Percentiles rank a stretch among this genome's conserved stretches.
Conservation (phyloP, 768 basidiomycete species). For the Calvatia gigantea region DNA sequence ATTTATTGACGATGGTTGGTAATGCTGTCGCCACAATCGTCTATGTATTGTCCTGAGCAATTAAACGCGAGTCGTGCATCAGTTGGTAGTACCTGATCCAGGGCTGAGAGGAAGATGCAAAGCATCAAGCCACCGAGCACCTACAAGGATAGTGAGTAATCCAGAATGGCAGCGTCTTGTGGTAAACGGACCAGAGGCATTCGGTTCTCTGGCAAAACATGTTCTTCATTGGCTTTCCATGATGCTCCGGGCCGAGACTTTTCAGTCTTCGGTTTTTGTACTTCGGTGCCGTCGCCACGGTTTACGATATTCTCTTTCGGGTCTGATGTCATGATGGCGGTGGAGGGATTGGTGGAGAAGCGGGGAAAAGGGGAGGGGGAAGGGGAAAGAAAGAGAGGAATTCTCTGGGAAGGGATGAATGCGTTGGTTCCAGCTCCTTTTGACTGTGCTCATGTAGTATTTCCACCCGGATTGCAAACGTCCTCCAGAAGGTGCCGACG, state of each 20-base stretch:
- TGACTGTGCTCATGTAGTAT: neutral
- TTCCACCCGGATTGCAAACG: neutral
- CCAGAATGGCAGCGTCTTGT: neutral
- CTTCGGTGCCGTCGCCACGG: neutral
- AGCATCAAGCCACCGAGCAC: conserved; percentile 46
- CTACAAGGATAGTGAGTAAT: conserved; percentile 21
- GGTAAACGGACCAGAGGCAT: conserved; percentile 36
- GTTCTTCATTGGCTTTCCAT: conserved; percentile 53
- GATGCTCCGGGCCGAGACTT: conserved; percentile 40
- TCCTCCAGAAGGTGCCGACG: neutral
- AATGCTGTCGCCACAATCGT: conserved; percentile 74
- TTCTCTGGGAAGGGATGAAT: conserved; percentile 2
- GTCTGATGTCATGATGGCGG: conserved; percentile 9
- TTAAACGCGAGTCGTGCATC: neutral
- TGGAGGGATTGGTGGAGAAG: neutral
- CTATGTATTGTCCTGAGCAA: conserved; percentile 24
- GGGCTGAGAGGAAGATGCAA: conserved; percentile 47
- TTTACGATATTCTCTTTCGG: conserved; percentile 7
- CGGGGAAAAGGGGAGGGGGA: neutral
- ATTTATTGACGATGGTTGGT: conserved; percentile 64
- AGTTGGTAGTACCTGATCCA: conserved; percentile 49
- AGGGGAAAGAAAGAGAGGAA: neutral
- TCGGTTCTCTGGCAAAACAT: conserved; percentile 53
- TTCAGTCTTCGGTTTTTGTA: neutral
- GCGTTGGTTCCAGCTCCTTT: neutral